Evolutionary conservation across 2,329 filamentous ascomycete species (phyloP).

Genomic region (Biscogniauxia mediterranea): DNA sequence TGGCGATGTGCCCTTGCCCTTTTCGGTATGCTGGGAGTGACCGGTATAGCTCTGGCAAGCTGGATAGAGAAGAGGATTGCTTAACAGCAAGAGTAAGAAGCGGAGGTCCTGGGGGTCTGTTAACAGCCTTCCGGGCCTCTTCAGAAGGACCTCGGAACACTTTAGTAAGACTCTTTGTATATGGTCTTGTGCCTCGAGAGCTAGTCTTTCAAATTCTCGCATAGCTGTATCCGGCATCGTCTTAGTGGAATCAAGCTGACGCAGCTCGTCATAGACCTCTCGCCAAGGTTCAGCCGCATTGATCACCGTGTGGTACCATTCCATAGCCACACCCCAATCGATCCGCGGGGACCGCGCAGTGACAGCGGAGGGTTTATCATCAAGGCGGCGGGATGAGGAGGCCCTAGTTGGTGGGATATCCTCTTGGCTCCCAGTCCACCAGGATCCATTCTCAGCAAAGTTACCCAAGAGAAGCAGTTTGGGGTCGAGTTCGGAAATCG

Average conservation of each 20-base stretch:
- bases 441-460: slow-evolving; percentile 76
- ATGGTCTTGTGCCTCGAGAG: slow-evolving; percentile 63
- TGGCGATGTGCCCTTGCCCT: slow-evolving; percentile 14
- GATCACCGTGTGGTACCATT: slow-evolving; percentile 72
- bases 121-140: slow-evolving; percentile 71
- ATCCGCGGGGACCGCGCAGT: slow-evolving; percentile 65
- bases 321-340: slow-evolving; percentile 68
- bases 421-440: slow-evolving; percentile 69
- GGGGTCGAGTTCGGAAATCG: slow-evolving; percentile 65
- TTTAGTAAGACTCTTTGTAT: slow-evolving; percentile 70
- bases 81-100: slow-evolving; percentile 74
- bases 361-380: slow-evolving; percentile 42
- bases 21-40: slow-evolving; percentile 35
- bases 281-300: slow-evolving; percentile 69
- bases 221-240: slow-evolving; percentile 37
- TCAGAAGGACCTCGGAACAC: slow-evolving; percentile 74
- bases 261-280: slow-evolving; percentile 55
- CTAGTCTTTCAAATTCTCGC: slow-evolving; percentile 45
- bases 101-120: slow-evolving; percentile 67
- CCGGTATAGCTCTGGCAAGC: slow-evolving; percentile 41
- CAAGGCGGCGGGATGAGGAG: slow-evolving; percentile 33
- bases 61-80: slow-evolving; percentile 71
- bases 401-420: slow-evolving; percentile 34
- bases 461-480: slow-evolving; percentile 74
- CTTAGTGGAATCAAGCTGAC: slow-evolving; percentile 33